These are phyloP conservation scores for Halophytophthora polymorphica DNA, from an alignment of 352 stramenopile genomes.

Conservation along the genomic window DNA sequence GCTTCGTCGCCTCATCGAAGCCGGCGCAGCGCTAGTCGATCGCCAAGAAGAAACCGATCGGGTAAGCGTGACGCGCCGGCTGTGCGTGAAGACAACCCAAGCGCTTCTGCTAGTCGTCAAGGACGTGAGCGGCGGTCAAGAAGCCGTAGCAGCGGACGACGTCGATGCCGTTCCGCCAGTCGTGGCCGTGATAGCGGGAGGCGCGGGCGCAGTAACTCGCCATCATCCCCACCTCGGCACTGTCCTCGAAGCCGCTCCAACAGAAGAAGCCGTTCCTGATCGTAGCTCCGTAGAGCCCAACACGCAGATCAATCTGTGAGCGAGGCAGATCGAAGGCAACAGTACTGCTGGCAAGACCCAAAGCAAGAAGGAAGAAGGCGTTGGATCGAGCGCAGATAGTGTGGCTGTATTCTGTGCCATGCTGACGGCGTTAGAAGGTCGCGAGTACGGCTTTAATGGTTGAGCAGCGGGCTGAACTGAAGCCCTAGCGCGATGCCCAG, in stretches of 20 bases:
- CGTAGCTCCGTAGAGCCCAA: no score
- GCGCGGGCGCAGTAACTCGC: constrained; percentile 2
- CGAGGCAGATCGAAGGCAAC: neutral
- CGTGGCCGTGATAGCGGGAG: neutral
- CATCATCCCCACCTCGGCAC: neutral
- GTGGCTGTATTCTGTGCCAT: no score
- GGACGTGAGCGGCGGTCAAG: constrained; percentile 5
- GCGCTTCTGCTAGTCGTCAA: constrained; percentile 4
- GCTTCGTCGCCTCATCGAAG: neutral
- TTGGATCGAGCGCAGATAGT: no score
- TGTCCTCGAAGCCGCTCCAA: constrained; percentile 2
- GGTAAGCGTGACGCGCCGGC: neutral
- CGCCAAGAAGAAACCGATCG: neutral
- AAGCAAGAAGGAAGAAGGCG: no score
- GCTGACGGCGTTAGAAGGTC: no score
- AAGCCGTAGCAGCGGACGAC: constrained; percentile 6
- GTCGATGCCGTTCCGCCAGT: constrained; percentile 2
- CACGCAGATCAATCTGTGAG: neutral
- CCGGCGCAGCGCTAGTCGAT: neutral
- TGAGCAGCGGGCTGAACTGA: constrained; percentile 46
- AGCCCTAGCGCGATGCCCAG: constrained; percentile 56
- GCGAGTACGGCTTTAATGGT: constrained; percentile 17
- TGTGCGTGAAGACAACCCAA: neutral
- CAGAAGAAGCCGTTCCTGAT: neutral
- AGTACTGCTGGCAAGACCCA: no score